phyloP scores from a whole-genome alignment of 495 filamentous ascomycete species.

The Hypoxylon crocopeplum region DNA sequence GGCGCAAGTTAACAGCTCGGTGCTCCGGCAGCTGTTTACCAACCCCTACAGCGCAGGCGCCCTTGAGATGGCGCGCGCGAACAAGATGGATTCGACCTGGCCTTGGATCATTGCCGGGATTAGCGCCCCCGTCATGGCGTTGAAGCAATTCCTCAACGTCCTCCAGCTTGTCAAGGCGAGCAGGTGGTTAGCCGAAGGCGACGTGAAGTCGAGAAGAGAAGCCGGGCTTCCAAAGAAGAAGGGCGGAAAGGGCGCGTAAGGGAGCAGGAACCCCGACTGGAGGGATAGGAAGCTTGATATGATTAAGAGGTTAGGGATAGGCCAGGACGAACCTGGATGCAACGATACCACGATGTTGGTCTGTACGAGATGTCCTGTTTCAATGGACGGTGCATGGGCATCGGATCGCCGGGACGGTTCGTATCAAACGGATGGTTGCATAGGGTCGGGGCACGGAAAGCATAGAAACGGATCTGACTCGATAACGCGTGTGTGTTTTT shows the following conservation, averaged over 20 bases:
- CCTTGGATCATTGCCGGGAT: constrained; percentile 90
- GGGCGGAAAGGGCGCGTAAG: constrained; percentile 27
- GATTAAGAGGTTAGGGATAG: neutral
- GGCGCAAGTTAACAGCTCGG: constrained; percentile 67
- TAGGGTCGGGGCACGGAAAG: constrained; percentile 29
- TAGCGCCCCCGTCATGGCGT: constrained; percentile 82
- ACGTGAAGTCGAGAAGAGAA: constrained; percentile 63
- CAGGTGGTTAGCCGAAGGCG: constrained; percentile 90
- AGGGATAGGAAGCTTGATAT: neutral
- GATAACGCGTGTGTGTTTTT: constrained; percentile 1
- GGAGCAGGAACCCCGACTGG: neutral
- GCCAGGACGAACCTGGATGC: constrained; percentile 1
- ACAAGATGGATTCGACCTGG: constrained; percentile 78
- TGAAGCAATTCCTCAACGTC: constrained; percentile 94
- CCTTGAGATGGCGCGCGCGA: constrained; percentile 86
- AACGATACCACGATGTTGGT: constrained; percentile 2
- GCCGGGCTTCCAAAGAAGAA: constrained; percentile 57
- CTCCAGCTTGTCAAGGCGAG: constrained; percentile 94
- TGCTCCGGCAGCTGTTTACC: constrained; percentile 71
- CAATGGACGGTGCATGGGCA: constrained; percentile 14
- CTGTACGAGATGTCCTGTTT: constrained; percentile 29
- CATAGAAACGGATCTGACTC: constrained; percentile 24
- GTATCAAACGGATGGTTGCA: constrained; percentile 33
- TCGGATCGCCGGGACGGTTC: constrained; percentile 12
- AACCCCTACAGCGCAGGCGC: constrained; percentile 90